phyloP scores from a whole-genome alignment of 805 yeast species.

The Starmerella apis region DNA sequence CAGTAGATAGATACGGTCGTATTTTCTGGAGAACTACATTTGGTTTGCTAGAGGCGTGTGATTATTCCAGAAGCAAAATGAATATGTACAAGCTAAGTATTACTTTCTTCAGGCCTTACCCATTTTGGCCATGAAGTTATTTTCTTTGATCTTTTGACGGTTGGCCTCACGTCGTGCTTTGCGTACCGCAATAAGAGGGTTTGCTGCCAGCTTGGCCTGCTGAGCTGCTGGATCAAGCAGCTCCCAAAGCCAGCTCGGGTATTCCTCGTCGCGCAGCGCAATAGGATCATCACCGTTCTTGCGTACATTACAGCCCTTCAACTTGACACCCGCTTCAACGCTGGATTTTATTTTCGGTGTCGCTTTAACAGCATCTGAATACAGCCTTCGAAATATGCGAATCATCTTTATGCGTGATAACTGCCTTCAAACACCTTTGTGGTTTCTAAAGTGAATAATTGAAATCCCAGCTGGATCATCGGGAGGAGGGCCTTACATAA shows the following conservation, averaged over 20 bases:
- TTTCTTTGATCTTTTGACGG: slow-evolving; percentile 59
- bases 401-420: slow-evolving; percentile 3
- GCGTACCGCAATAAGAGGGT: slow-evolving; percentile 58
- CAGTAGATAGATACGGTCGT: no score
- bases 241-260: slow-evolving; percentile 93
- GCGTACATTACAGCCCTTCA: slow-evolving; percentile 63
- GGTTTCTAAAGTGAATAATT: no score
- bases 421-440: background rate
- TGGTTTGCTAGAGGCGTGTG: no score
- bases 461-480: background rate
- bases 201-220: slow-evolving; percentile 44
- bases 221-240: slow-evolving; percentile 60
- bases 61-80: no score
- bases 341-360: slow-evolving; percentile 36
- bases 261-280: slow-evolving; percentile 77
- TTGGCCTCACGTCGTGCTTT: slow-evolving; percentile 59
- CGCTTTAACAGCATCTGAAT: slow-evolving; percentile 18
- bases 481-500: background rate
- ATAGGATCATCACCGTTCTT: slow-evolving; percentile 80
- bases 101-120: slow-evolving; percentile 17
- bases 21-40: no score
- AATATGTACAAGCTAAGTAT: background rate
- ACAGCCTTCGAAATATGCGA: slow-evolving; percentile 14
- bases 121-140: slow-evolving; percentile 64
- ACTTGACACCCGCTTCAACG: slow-evolving; percentile 39